These are phyloP conservation scores for Perilla frutescens DNA, from an alignment of 257 asterid species.

Conservation along the genomic window DNA sequence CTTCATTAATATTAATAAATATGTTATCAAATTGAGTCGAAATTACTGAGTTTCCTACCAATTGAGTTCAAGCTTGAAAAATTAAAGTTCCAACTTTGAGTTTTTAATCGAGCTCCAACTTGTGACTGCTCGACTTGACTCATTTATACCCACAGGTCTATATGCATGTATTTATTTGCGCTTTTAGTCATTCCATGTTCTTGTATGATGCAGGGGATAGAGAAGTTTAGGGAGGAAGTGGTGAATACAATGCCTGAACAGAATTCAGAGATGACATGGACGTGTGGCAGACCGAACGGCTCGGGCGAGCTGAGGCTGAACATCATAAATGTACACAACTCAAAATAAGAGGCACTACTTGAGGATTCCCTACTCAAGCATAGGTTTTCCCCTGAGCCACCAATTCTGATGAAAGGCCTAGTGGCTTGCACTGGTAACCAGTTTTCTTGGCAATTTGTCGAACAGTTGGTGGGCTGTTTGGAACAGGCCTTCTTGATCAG, in stretches of 20 bases:
- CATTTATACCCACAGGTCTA: no score
- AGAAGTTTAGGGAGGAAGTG: slow-evolving; percentile 84
- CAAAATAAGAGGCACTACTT: slow-evolving; percentile 61
- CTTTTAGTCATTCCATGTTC: no score
- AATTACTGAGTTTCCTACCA: no score
- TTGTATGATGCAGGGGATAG: slow-evolving; percentile 66
- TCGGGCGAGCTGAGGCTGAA: slow-evolving; percentile 90
- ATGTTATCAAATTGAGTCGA: no score
- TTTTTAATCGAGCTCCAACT: no score
- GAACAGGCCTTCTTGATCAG: no score
- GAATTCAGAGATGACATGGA: slow-evolving; percentile 81
- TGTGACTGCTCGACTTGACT: no score
- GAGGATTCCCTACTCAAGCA: slow-evolving; percentile 64
- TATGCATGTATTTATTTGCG: no score
- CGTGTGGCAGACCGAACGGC: slow-evolving; percentile 77
- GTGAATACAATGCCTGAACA: slow-evolving; percentile 78
- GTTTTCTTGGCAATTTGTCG: slow-evolving; percentile 71
- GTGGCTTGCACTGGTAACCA: slow-evolving; percentile 98
- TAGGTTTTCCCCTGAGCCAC: slow-evolving; percentile 71
- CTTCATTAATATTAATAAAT: no score
- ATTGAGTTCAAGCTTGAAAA: no score
- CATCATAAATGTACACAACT: slow-evolving; percentile 70
- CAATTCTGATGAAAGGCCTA: slow-evolving; percentile 78
- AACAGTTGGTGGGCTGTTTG: no score
- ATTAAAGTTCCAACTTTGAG: no score